A percentile compares a stretch with the other conserved stretches of the same genome.
phyloP scores from a whole-genome alignment of 768 basidiomycete genomes.

The Pleurotus tuoliensis region DNA sequence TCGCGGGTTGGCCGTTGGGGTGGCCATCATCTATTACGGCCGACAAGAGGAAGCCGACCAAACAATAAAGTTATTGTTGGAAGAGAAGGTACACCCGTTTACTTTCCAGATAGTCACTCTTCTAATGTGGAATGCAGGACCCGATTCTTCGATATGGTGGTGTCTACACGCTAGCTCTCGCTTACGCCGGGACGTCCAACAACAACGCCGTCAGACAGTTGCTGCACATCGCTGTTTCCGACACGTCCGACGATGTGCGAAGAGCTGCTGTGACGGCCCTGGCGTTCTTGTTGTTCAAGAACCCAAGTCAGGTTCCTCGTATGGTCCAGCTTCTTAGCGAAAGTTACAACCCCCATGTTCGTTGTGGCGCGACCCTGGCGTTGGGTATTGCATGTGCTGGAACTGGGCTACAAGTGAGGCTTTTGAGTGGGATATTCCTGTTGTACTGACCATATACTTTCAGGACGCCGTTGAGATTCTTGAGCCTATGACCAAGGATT shows the following conservation, averaged over 20 bases:
- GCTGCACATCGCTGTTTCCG: conserved; percentile 95
- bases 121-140: conserved; percentile 51
- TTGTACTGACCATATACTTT: conserved; percentile 8
- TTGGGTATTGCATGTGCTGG: conserved; percentile 97
- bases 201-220: conserved; percentile 90
- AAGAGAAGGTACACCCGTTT: conserved; percentile 67
- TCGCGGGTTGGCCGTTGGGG: conserved; percentile 87
- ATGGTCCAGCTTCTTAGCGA: conserved; percentile 96
- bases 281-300: conserved; percentile 96
- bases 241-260: conserved; percentile 96
- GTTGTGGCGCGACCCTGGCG: conserved; percentile 94
- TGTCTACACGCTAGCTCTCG: conserved; percentile 93
- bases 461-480: conserved; percentile 95
- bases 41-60: conserved; percentile 88
- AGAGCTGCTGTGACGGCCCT: conserved; percentile 94
- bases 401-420: conserved; percentile 81
- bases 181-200: conserved; percentile 94
- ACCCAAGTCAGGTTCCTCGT: conserved; percentile 91
- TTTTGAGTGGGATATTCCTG: neutral
- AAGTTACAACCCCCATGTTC: conserved; percentile 98
- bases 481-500: conserved; percentile 97
- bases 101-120: neutral
- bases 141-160: conserved; percentile 96
- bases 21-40: conserved; percentile 90
- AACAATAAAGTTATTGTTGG: conserved; percentile 72